phyloP scores from a whole-genome alignment of 2,329 filamentous ascomycete genomes.

The Claviceps pazoutovae region DNA sequence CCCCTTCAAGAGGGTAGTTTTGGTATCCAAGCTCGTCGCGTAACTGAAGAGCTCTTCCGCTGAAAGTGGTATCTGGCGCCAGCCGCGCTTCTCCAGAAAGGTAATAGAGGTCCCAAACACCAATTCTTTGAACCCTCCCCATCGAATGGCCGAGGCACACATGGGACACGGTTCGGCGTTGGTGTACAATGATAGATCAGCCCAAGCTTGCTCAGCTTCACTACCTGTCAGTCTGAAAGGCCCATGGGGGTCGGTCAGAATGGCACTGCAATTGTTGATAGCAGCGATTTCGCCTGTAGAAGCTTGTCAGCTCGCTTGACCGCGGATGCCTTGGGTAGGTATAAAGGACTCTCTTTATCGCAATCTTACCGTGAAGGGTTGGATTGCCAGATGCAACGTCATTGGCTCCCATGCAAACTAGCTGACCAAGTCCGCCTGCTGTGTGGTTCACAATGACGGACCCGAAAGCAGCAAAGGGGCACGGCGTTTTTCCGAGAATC shows the following conservation, averaged over 20 bases:
- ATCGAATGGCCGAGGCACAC: conserved; percentile 42
- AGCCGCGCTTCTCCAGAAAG: conserved; percentile 30
- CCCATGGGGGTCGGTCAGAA: conserved; percentile 32
- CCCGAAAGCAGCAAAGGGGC: conserved; percentile 39
- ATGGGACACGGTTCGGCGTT: conserved; percentile 45
- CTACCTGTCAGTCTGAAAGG: conserved; percentile 26
- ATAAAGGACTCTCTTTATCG: neutral
- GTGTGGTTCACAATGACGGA: conserved; percentile 43
- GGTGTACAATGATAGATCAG: conserved; percentile 36
- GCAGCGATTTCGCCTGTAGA: conserved; percentile 34
- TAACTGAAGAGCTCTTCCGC: conserved; percentile 29
- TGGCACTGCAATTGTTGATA: conserved; percentile 36
- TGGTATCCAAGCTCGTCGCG: conserved; percentile 23
- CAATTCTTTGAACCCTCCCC: conserved; percentile 40
- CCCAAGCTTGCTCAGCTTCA: conserved; percentile 30
- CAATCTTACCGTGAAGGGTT: conserved; percentile 30
- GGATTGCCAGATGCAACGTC: conserved; percentile 33
- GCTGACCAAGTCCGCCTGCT: conserved; percentile 22
- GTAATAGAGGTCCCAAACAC: conserved; percentile 39
- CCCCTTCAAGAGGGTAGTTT: conserved; percentile 26
- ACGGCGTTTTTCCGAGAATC: conserved; percentile 22
- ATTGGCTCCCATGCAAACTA: conserved; percentile 38
- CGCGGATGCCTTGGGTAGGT: neutral
- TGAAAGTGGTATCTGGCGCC: conserved; percentile 34
- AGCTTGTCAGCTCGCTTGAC: neutral